A percentile compares a stretch with the other conserved stretches of the same genome.
These are phyloP conservation scores for Sarocladiaceae sp. DNA, from an alignment of 2,329 filamentous ascomycete genomes.

Conservation along the genomic window DNA sequence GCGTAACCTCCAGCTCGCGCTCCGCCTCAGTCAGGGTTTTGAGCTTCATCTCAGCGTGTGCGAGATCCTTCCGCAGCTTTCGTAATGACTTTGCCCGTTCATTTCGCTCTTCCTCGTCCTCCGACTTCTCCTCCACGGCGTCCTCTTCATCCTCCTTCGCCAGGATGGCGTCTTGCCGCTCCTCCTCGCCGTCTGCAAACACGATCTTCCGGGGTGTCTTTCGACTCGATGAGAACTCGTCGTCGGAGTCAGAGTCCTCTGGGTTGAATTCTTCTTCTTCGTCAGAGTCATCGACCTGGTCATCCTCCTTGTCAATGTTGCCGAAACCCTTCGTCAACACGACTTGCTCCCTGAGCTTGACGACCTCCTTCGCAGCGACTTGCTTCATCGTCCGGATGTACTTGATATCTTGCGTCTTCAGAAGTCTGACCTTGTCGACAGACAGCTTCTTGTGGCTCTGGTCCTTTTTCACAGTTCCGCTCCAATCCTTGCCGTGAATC, in stretches of 20 bases:
- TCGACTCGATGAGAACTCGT: conserved; percentile 21
- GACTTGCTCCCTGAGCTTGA: conserved; percentile 46
- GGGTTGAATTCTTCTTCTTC: conserved; percentile 15
- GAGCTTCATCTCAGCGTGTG: conserved; percentile 44
- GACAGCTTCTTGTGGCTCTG: conserved; percentile 50
- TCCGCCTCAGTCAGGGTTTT: conserved; percentile 50
- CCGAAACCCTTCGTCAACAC: conserved; percentile 36
- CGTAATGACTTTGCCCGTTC: conserved; percentile 35
- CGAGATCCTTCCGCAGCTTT: conserved; percentile 29
- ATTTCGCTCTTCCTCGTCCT: conserved; percentile 25
- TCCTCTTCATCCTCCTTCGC: conserved; percentile 26
- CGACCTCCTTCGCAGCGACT: conserved; percentile 51
- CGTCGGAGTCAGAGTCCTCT: conserved; percentile 27
- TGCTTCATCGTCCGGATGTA: conserved; percentile 59
- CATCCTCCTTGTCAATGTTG: conserved; percentile 27
- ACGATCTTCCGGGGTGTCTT: conserved; percentile 43
- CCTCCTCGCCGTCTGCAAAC: conserved; percentile 38
- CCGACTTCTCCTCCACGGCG: conserved; percentile 15
- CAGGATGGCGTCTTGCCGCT: conserved; percentile 25
- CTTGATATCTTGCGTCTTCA: conserved; percentile 64
- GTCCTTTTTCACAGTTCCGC: conserved; percentile 50
- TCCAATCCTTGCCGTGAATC: conserved; percentile 44
- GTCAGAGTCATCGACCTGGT: conserved; percentile 24
- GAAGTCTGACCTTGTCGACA: conserved; percentile 51
- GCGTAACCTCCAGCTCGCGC: conserved; percentile 49